These are phyloP conservation scores for Plasmodium cynomolgi DNA, from an alignment of 169 alveolate genomes.

Conservation along the genomic window DNA sequence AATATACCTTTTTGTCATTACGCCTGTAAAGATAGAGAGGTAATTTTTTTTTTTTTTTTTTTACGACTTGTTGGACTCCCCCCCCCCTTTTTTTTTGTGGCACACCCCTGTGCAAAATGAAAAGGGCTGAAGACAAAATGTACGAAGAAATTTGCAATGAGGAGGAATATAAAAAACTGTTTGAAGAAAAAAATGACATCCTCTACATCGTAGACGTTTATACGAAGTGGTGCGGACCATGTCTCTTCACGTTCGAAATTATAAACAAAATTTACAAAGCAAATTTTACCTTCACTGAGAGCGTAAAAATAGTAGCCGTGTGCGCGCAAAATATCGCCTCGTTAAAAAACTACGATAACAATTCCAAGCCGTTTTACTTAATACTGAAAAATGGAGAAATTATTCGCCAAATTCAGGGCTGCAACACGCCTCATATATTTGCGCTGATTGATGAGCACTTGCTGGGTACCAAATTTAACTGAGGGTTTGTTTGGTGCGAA, in stretches of 20 bases:
- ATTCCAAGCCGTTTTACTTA: constrained; percentile 72
- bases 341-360: constrained; percentile 70
- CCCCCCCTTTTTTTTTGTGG: not conserved
- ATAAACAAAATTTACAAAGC: constrained; percentile 63
- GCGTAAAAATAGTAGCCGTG: constrained; percentile 64
- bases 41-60: not conserved
- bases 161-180: constrained; percentile 68
- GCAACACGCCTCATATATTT: constrained; percentile 66
- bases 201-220: constrained; percentile 71
- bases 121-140: constrained; percentile 45
- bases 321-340: constrained; percentile 65
- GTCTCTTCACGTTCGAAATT: constrained; percentile 71
- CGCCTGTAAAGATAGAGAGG: not conserved
- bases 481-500: not conserved
- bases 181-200: constrained; percentile 63
- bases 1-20: not conserved
- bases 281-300: constrained; percentile 39
- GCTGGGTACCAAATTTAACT: constrained; percentile 1
- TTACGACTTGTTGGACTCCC: not conserved
- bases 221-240: constrained; percentile 75
- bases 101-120: constrained; percentile 32
- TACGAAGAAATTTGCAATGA: constrained; percentile 54
- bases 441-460: constrained; percentile 66
- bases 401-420: constrained; percentile 64
- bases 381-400: constrained; percentile 75